These are phyloP conservation scores for Glarea lozoyensis DNA, from an alignment of 495 filamentous ascomycete genomes.

Conservation along the genomic window DNA sequence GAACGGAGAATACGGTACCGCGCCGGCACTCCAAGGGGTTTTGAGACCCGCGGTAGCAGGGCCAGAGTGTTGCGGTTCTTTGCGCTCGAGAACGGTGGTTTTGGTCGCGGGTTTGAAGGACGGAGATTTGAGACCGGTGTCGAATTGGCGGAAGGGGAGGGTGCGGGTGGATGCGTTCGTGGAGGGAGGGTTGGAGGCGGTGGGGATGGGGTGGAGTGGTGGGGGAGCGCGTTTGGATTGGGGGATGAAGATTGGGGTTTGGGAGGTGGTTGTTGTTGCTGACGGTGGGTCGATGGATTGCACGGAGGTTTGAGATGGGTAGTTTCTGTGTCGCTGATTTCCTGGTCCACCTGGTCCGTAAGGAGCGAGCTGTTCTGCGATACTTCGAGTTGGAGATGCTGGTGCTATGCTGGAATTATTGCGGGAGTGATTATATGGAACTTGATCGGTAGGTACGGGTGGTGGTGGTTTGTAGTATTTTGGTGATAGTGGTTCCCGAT, in stretches of 20 bases:
- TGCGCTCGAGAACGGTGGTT: constrained; percentile 69
- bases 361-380: constrained; percentile 15
- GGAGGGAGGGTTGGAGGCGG: constrained; percentile 19
- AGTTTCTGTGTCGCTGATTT: constrained; percentile 1
- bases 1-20: constrained; percentile 74
- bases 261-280: constrained; percentile 11
- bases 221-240: background rate
- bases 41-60: constrained; percentile 41
- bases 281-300: constrained; percentile 11
- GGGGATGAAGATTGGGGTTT: constrained; percentile 14
- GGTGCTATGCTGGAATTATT: constrained; percentile 7
- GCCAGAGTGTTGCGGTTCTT: constrained; percentile 21
- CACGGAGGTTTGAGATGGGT: constrained; percentile 14
- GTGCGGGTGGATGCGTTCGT: constrained; percentile 28
- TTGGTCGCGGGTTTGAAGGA: constrained; percentile 48
- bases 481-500: constrained; percentile 42
- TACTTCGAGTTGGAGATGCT: constrained; percentile 13
- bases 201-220: constrained; percentile 11
- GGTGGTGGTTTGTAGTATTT: constrained; percentile 38
- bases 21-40: constrained; percentile 64
- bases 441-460: constrained; percentile 33
- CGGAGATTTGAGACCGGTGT: constrained; percentile 44
- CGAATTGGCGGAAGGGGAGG: constrained; percentile 54
- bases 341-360: constrained; percentile 1
- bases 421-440: constrained; percentile 25